Base-by-base conservation (phyloP, 208 protist species). In the Trypanosoma brucei region DNA sequence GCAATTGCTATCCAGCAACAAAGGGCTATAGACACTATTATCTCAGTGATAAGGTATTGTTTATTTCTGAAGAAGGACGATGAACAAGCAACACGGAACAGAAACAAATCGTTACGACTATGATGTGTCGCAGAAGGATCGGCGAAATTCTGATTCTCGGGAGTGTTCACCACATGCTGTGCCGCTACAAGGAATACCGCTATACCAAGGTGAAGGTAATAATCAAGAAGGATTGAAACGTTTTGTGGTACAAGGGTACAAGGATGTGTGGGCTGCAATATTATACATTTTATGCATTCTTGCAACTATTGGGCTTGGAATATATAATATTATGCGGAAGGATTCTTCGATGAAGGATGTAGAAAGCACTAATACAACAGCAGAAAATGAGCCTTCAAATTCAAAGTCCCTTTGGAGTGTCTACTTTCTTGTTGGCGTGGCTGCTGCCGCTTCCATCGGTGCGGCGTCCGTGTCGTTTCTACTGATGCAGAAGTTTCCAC, bases 211-310 rank as follows among this genome's bases (percentile, higher is more conserved):
- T 30, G 77, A 82, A 4, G 62, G 63, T 2, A 34, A 45, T 22
- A 60, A 59, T 8, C 69, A 78, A 31, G 72, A 83, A 4, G 69
- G 78, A 52, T 75, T 94, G 34, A 70, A 51, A 0, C 84, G 84
- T 37, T 94, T 94, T 59, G 76, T 76, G 13, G 75, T 79, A 53
- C 51, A 60, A 31, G 85, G 85, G 53, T 91, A 53, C 62, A 67
- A 82, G 14, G 89, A 95, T 63, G 44, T 92, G 11, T 91, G 85
- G 84, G 86, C 86, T 7, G 76, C 75, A 40, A 55, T 83, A 0
- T 37, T 85, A 31, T 95, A 91, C 42, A 42, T 73, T 42, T n/a
- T 70, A 14, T 8, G 9, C 8, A 14, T 48, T 14, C 14, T 34
- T 6, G 6, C 30, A n/a, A 31, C 50, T 33, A 54, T 54, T 7